These are phyloP conservation scores for Cutaneotrichosporon cyanovorans DNA, from an alignment of 1,284 basidiomycete species.

Conservation along the genomic window DNA sequence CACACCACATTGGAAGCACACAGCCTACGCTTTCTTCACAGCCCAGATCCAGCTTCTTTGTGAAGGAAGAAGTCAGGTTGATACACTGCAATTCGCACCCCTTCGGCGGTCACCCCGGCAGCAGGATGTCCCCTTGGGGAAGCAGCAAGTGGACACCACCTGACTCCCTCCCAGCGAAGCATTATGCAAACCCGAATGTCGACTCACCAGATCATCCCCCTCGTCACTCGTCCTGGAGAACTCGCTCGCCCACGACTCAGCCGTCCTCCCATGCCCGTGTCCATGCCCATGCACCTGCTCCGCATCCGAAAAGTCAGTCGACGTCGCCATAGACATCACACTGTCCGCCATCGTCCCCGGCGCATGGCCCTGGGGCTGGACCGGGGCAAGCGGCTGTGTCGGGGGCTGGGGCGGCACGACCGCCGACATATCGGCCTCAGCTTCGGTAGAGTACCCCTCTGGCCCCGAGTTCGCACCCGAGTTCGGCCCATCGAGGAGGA, in stretches of 20 bases:
- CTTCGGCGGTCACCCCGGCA: too few species aligned
- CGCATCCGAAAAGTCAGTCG: not conserved
- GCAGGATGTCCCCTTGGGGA: too few species aligned
- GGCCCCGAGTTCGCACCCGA: not conserved
- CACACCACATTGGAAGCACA: too few species aligned
- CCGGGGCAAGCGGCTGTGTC: not conserved
- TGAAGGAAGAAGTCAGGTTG: too few species aligned
- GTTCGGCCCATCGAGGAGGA: conserved; percentile 16
- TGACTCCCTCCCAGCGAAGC: too few species aligned
- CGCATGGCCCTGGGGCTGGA: not conserved
- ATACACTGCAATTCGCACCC: too few species aligned
- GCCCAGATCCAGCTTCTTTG: too few species aligned
- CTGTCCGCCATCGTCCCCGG: conserved; percentile 8
- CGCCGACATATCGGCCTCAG: not conserved
- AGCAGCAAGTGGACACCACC: too few species aligned
- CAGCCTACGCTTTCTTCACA: too few species aligned
- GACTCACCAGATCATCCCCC: conserved; percentile 15
- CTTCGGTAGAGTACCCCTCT: conserved; percentile 1
- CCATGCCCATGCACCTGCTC: too few species aligned
- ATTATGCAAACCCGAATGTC: not conserved
- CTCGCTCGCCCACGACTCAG: conserved; percentile 35
- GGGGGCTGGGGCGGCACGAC: not conserved
- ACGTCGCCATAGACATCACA: conserved; percentile 6
- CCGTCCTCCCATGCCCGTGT: too few species aligned
- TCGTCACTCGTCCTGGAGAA: conserved; percentile 11